These are phyloP conservation scores for Candida frijolesensis DNA, from an alignment of 1,139 yeast species.

Conservation along the genomic window DNA sequence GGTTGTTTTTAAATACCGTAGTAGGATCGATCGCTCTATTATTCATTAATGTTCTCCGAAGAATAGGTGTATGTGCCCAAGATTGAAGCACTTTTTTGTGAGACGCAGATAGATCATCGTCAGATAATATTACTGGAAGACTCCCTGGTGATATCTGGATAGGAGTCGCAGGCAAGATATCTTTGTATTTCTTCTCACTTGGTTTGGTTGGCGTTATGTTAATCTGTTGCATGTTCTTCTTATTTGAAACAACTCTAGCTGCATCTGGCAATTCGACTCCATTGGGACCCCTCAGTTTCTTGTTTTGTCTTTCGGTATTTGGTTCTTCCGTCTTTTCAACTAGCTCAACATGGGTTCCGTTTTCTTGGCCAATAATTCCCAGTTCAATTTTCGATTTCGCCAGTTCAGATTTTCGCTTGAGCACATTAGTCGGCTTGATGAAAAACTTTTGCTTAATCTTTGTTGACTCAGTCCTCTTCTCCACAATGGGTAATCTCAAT, in stretches of 20 bases:
- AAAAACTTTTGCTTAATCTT: slow-evolving; percentile 23
- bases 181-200: neutral
- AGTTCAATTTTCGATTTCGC: neutral
- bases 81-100: slow-evolving; percentile 47
- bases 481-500: slow-evolving; percentile 34
- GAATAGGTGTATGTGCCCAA: slow-evolving; percentile 76
- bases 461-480: slow-evolving; percentile 30
- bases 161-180: slow-evolving; percentile 14
- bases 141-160: slow-evolving; percentile 19
- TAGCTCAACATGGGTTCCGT: neutral
- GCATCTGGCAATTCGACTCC: slow-evolving; percentile 40
- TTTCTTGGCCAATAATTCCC: neutral
- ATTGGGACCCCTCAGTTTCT: slow-evolving; percentile 25
- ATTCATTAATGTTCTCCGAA: slow-evolving; percentile 50
- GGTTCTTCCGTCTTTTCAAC: neutral
- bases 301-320: slow-evolving; percentile 10
- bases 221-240: slow-evolving; percentile 2
- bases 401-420: slow-evolving; percentile 19
- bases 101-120: slow-evolving; percentile 60
- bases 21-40: slow-evolving; percentile 73
- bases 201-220: slow-evolving; percentile 7
- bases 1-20: slow-evolving; percentile 75
- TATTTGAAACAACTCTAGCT: slow-evolving; percentile 28
- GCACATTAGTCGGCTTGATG: slow-evolving; percentile 22
- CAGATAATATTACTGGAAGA: slow-evolving; percentile 53